Percentiles rank a stretch among this genome's conserved stretches.
Evolutionary conservation across 163 green algal genomes (phyloP).

Genomic region (Scenedesmus sp.): DNA sequence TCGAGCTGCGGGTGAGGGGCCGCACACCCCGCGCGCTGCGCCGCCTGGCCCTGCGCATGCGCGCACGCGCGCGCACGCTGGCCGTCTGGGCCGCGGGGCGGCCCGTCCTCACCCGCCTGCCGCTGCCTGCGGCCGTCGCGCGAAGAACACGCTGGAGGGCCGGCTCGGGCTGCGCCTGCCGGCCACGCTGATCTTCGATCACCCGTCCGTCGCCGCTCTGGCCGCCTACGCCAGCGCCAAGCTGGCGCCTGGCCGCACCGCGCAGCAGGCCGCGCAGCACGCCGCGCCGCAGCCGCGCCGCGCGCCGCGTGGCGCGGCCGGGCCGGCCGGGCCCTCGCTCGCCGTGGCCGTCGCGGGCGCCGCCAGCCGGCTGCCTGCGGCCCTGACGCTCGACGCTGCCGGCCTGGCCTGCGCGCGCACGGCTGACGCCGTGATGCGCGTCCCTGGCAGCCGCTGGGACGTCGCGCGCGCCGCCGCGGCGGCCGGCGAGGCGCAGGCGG

Average conservation of each 20-base stretch:
- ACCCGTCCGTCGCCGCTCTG: conserved; percentile 68
- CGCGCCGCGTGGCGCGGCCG: not conserved
- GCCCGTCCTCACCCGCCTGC: too few relatives aligned
- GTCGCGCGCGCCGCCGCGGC: conserved; percentile 3
- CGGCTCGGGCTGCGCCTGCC: conserved; percentile 67
- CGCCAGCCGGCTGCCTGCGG: not conserved
- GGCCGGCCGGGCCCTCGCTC: too few relatives aligned
- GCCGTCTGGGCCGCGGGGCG: too few relatives aligned
- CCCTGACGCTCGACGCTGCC: not conserved
- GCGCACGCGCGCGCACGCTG: too few relatives aligned
- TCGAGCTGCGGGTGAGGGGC: conserved; percentile 84
- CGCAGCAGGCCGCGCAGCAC: not conserved
- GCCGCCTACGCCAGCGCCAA: conserved; percentile 47
- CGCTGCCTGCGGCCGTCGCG: too few relatives aligned
- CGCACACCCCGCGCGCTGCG: too few relatives aligned
- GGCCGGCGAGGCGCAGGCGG: conserved; percentile 36
- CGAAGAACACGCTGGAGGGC: conserved; percentile 63
- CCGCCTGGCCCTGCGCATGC: too few relatives aligned
- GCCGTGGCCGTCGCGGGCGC: not conserved
- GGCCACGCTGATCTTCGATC: conserved; percentile 79
- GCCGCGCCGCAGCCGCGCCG: not conserved
- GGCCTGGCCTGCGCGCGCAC: not conserved
- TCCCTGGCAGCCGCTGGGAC: conserved; percentile 76
- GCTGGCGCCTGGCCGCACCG: too few relatives aligned
- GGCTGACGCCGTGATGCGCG: conserved; percentile 48